Evolutionary conservation across 2,329 filamentous ascomycete genomes (phyloP), one percentile per base, ranked within the genome.

Genomic region (Beauveria bassiana): DNA sequence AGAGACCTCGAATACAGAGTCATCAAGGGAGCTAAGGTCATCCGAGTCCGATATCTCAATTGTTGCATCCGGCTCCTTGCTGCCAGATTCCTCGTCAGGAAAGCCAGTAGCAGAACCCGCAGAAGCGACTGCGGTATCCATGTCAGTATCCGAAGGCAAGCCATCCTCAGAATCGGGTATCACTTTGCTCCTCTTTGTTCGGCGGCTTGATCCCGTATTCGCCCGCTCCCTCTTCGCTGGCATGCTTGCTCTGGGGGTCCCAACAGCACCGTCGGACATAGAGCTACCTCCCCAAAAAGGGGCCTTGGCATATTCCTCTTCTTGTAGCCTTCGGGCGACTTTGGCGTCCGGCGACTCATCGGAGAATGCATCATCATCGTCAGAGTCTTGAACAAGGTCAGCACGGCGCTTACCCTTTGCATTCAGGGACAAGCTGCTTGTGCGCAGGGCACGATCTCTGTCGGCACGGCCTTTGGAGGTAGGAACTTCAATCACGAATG

Each of bases 341-440:
- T 67, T 62, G 14, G 68, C 72, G 58, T 74, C 70, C 16, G 66
- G 64, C 12, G 66, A 69, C 6, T 64, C 43, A 22, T 69, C 68
- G 2, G 64, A 65, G 50, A 68, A 62, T 3, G 68, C 66, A 34
- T 70, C 70, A 0, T 77, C 73, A 2, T 77, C 71, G n/a, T 76
- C 72, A 1, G 73, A 74, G 10, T 78, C 75, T 1, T 76, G 72
- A 70, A 64, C 81, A 72, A 78, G 72, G 38, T 75, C 69, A 60
- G 75, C 64, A 54, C 59, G 59, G 2, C 77, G 72, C 71, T 83
- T 81, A 59, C 74, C 70, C 64, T 80, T 74, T 4, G 74, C 62
- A 43, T 73, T 74, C 67, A 84, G 70, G 2, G 81, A 75, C 64
- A 77, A 81, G 55, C 79, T 73, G 72, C 80, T 86, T 9, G 67